phyloP scores from a whole-genome alignment of 257 asterid species.

The Solanum commersonii region DNA sequence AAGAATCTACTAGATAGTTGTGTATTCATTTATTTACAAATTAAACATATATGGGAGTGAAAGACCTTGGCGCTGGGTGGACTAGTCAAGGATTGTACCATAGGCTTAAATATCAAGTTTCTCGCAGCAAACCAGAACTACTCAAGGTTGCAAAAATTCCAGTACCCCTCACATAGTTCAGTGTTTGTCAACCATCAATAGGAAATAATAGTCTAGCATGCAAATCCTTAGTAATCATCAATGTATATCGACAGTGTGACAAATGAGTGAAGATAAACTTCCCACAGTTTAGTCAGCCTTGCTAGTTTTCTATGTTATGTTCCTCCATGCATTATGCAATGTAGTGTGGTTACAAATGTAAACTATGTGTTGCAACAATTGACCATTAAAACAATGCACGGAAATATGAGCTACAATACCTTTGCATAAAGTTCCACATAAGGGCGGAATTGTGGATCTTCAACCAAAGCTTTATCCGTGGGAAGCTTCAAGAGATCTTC shows the following conservation, averaged over 20 bases:
- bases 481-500: slow-evolving; percentile 66
- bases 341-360: not conserved
- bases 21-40: not conserved
- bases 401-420: slow-evolving; percentile 14
- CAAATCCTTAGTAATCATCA: not conserved
- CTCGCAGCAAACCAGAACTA: not conserved
- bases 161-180: not conserved
- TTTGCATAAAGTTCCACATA: slow-evolving; percentile 59
- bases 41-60: not conserved
- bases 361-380: not conserved
- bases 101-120: not conserved
- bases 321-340: not conserved
- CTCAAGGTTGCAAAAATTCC: not conserved
- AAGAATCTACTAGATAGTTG: not conserved
- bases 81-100: not conserved
- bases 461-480: slow-evolving; percentile 58
- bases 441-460: slow-evolving; percentile 48
- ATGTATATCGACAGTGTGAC: not conserved
- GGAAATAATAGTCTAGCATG: not conserved
- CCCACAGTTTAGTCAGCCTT: not conserved
- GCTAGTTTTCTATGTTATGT: not conserved
- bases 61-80: not conserved
- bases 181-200: not conserved
- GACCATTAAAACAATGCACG: not conserved
- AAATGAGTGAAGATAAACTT: not conserved